Evolutionary conservation across 2,329 filamentous ascomycete species (phyloP).

Genomic region (Fusarium chuoi): DNA sequence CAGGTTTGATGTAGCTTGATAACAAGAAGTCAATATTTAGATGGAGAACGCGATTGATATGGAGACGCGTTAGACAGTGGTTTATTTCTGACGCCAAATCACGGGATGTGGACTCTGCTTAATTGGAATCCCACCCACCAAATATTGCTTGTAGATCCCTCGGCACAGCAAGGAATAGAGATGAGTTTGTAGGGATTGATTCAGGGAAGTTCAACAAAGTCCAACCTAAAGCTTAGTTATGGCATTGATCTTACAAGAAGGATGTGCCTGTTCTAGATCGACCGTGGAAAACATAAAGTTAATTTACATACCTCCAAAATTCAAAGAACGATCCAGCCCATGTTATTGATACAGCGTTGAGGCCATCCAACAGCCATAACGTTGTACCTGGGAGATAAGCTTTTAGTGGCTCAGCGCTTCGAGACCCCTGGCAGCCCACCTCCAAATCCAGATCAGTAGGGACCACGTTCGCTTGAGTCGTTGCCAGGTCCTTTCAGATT

Average conservation of each 20-base stretch:
- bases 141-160: constrained; percentile 20
- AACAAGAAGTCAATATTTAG: not conserved
- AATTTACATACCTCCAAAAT: constrained; percentile 5
- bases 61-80: constrained; percentile 19
- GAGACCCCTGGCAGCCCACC: constrained; percentile 26
- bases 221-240: not conserved
- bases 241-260: not conserved
- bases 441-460: constrained; percentile 13
- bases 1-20: not conserved
- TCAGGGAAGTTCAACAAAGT: not conserved
- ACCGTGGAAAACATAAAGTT: not conserved
- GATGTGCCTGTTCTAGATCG: not conserved
- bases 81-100: constrained; percentile 26
- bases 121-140: constrained; percentile 11
- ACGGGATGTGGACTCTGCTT: constrained; percentile 18
- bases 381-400: constrained; percentile 18
- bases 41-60: constrained; percentile 13
- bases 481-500: constrained; percentile 7
- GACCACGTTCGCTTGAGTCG: constrained; percentile 24
- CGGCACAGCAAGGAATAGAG: constrained; percentile 4
- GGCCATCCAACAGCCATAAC: not conserved
- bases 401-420: constrained; percentile 29
- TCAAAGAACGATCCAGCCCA: not conserved
- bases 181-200: not conserved
- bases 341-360: not conserved